phyloP scores from a whole-genome alignment of 176 grass and related monocot species.

The Echinochloa phyllopogon region DNA sequence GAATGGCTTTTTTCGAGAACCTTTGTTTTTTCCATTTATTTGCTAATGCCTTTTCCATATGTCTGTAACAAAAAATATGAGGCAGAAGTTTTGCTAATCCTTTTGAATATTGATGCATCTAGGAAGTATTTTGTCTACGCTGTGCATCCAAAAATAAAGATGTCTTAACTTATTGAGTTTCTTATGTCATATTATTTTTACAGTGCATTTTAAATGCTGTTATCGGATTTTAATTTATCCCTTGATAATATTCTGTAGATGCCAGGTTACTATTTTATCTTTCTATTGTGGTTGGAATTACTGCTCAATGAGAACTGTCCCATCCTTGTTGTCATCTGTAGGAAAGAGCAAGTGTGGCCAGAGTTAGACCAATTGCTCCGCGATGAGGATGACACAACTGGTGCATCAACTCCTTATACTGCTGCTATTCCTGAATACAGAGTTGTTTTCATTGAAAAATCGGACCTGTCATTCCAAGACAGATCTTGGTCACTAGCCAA shows the following conservation, averaged over 20 bases:
- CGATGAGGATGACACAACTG: constrained; percentile 63
- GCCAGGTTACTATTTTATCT: constrained; percentile 1
- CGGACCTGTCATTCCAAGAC: constrained; percentile 55
- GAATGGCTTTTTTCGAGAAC: neutral
- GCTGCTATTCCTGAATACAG: constrained; percentile 94
- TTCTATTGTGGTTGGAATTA: constrained; percentile 19
- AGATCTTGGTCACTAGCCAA: constrained; percentile 77
- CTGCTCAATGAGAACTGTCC: neutral
- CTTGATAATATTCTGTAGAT: constrained; percentile 6
- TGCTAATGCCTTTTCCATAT: neutral
- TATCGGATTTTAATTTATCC: neutral
- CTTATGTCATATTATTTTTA: neutral
- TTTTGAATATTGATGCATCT: neutral
- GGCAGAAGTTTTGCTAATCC: neutral
- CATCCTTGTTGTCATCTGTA: constrained; percentile 43
- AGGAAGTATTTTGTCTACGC: neutral
- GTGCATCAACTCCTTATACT: constrained; percentile 86
- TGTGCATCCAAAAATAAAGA: neutral
- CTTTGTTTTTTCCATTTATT: neutral
- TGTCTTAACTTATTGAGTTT: neutral
- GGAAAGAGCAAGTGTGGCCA: constrained; percentile 93
- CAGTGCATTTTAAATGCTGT: neutral
- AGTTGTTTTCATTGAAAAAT: constrained; percentile 70
- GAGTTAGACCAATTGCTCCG: constrained; percentile 85
- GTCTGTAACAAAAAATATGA: neutral